These are phyloP conservation scores for Tilletia walkeri DNA, from an alignment of 1,284 basidiomycete genomes.

Conservation along the genomic window DNA sequence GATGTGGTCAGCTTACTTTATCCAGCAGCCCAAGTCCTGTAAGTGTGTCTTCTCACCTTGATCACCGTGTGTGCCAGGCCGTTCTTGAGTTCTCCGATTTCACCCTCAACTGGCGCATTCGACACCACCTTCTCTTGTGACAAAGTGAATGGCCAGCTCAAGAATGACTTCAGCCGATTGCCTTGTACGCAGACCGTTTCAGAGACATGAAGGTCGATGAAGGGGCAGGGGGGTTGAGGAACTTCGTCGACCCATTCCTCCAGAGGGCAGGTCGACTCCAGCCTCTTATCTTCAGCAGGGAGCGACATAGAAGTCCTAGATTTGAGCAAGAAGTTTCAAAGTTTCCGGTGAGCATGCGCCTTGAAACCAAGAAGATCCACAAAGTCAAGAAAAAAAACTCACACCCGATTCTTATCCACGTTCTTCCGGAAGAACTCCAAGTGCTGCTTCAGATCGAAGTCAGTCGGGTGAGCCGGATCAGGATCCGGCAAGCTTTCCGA, in stretches of 20 bases:
- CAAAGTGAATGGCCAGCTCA: background rate
- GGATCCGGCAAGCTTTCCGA: background rate
- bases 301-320: constrained; percentile 2
- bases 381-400: background rate
- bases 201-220: background rate
- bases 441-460: background rate
- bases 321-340: too few relatives aligned
- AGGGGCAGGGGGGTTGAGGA: background rate
- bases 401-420: constrained; percentile 14
- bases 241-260: constrained; percentile 8
- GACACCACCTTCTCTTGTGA: background rate
- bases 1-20: too few relatives aligned
- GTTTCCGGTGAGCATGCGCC: too few relatives aligned
- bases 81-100: background rate
- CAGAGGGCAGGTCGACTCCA: background rate
- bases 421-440: constrained; percentile 1
- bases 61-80: background rate
- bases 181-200: background rate
- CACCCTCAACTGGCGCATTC: background rate
- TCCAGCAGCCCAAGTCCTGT: background rate
- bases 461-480: constrained; percentile 9
- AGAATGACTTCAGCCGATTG: constrained; percentile 4
- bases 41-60: background rate
- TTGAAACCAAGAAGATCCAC: too few relatives aligned
- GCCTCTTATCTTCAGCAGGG: background rate